Conservation (phyloP, 805 yeast species). For the Zygoascus bituminiphila region DNA sequence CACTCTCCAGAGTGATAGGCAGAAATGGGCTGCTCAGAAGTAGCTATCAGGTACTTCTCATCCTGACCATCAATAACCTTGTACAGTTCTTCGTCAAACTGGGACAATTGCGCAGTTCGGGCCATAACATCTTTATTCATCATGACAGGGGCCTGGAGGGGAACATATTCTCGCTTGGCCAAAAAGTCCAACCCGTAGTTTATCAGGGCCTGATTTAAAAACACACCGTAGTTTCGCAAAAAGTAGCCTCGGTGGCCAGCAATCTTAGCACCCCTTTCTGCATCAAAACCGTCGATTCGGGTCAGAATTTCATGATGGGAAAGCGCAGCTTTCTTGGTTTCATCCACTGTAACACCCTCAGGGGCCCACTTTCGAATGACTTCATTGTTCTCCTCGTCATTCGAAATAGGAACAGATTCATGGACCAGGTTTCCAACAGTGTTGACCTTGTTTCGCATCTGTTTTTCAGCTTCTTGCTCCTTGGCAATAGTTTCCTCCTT, state of each 20-base stretch:
- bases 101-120: constrained; percentile 95
- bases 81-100: constrained; percentile 96
- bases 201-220: constrained; percentile 94
- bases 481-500: constrained; percentile 56
- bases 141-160: constrained; percentile 98
- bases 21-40: constrained; percentile 98
- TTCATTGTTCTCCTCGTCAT: constrained; percentile 86
- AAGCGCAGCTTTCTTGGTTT: constrained; percentile 70
- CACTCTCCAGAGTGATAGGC: constrained; percentile 97
- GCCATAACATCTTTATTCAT: constrained; percentile 99
- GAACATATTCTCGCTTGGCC: constrained; percentile 68
- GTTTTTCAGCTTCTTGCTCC: constrained; percentile 75
- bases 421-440: constrained; percentile 92
- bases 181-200: constrained; percentile 89
- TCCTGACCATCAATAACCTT: constrained; percentile 96
- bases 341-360: constrained; percentile 52
- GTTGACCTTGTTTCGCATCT: constrained; percentile 72
- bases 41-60: constrained; percentile 95
- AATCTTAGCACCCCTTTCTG: constrained; percentile 95
- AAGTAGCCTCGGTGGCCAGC: constrained; percentile 99
- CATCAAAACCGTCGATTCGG: constrained; percentile 95
- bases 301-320: constrained; percentile 94
- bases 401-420: constrained; percentile 77
- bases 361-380: constrained; percentile 85
- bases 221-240: constrained; percentile 90